phyloP scores from a whole-genome alignment of 2,329 filamentous ascomycete species.

The Diaporthe sp. region DNA sequence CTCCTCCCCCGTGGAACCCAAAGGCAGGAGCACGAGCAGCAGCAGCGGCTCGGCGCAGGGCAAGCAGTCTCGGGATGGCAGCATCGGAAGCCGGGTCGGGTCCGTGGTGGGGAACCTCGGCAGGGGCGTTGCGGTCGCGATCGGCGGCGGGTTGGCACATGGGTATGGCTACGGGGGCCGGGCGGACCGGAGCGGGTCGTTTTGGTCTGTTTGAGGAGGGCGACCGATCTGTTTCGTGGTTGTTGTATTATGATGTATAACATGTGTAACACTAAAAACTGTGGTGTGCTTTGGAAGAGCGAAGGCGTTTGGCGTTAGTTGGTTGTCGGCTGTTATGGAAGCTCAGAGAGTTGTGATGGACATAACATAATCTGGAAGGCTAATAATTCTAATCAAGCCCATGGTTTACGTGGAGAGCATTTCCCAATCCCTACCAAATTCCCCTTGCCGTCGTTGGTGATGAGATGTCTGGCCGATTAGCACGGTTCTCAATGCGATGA shows the following conservation, averaged over 20 bases:
- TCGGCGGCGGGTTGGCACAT: constrained; percentile 16
- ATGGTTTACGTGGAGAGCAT: not conserved
- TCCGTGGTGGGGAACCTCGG: constrained; percentile 22
- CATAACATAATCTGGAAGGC: not conserved
- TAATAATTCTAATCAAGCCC: not conserved
- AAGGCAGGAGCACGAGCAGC: not conserved
- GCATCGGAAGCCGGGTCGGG: not conserved
- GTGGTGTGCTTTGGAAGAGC: not conserved
- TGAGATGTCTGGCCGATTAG: not conserved
- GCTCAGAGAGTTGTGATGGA: not conserved
- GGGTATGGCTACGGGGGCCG: constrained; percentile 4
- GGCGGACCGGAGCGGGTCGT: not conserved
- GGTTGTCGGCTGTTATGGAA: not conserved
- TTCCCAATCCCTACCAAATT: not conserved
- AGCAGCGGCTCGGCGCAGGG: not conserved
- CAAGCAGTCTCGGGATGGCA: not conserved
- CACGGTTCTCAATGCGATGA: not conserved
- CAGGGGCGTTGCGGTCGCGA: not conserved
- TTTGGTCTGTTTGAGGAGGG: constrained; percentile 2
- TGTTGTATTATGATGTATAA: not conserved
- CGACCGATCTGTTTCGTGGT: not conserved
- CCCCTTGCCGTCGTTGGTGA: not conserved
- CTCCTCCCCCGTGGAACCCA: not conserved
- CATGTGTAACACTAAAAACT: no score
- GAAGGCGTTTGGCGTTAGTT: not conserved